Conservation (phyloP, 2,329 filamentous ascomycete species). For the Knufia fluminis region DNA sequence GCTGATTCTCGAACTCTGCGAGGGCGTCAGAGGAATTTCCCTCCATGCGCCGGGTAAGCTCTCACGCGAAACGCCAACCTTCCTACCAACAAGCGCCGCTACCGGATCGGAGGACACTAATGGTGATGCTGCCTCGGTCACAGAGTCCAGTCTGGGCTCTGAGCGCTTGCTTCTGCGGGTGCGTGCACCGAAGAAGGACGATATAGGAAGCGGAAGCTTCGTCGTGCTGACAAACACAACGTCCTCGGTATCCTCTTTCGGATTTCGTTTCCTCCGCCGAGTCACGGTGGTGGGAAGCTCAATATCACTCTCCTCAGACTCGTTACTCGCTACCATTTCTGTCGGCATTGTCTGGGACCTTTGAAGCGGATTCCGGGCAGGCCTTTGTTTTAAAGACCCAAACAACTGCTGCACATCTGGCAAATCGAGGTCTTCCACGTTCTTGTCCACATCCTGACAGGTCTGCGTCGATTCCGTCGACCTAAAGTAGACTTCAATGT, state of each 20-base stretch:
- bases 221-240: constrained; percentile 7
- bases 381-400: background rate
- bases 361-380: background rate
- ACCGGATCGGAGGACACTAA: background rate
- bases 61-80: constrained; percentile 21
- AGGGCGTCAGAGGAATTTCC: constrained; percentile 11
- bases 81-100: constrained; percentile 4
- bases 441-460: background rate
- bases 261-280: constrained; percentile 13
- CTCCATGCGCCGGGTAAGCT: constrained; percentile 30
- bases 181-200: background rate
- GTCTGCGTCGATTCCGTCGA: background rate
- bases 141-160: background rate
- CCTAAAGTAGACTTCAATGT: background rate
- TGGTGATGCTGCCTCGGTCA: constrained; percentile 5
- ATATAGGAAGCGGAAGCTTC: constrained; percentile 1
- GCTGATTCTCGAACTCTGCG: constrained; percentile 15
- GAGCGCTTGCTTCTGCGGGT: background rate
- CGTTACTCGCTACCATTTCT: no score
- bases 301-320: background rate
- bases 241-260: constrained; percentile 22
- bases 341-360: background rate
- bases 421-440: background rate
- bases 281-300: background rate
- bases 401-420: background rate